phyloP scores from a whole-genome alignment of 495 filamentous ascomycete genomes.

The Xylaria castorea region DNA sequence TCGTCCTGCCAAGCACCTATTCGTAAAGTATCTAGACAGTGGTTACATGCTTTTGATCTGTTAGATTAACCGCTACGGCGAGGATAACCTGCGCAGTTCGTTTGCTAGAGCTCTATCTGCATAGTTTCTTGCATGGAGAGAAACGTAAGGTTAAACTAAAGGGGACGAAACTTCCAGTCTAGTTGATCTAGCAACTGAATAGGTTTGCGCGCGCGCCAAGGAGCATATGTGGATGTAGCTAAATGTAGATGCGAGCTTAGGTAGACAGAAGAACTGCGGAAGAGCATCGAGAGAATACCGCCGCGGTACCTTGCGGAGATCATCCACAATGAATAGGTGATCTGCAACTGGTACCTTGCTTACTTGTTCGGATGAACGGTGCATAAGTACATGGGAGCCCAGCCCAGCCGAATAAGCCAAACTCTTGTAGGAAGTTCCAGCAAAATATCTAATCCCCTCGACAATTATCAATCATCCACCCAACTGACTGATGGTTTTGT shows the following conservation, averaged over 20 bases:
- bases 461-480: slow-evolving; percentile 13
- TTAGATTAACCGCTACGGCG: not conserved
- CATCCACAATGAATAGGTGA: slow-evolving; percentile 21
- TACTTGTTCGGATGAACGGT: slow-evolving; percentile 26
- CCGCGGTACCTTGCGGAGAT: slow-evolving; percentile 23
- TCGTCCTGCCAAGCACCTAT: not conserved
- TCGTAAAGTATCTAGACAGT: not conserved
- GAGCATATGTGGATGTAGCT: not conserved
- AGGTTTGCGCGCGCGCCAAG: not conserved
- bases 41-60: not conserved
- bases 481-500: not conserved
- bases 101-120: not conserved
- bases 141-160: not conserved
- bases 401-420: slow-evolving; percentile 11
- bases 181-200: not conserved
- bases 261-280: not conserved
- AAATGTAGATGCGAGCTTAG: not conserved
- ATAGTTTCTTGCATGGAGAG: not conserved
- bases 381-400: not conserved
- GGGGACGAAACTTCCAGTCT: not conserved
- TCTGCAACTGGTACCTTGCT: slow-evolving; percentile 30
- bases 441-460: not conserved
- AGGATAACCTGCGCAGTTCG: slow-evolving; percentile 2
- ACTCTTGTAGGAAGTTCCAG: slow-evolving; percentile 13
- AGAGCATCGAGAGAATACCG: not conserved